Evolutionary conservation across 2,329 filamentous ascomycete genomes (phyloP), one percentile per base, ranked within the genome.

Genomic region (Eutypella sp.): DNA sequence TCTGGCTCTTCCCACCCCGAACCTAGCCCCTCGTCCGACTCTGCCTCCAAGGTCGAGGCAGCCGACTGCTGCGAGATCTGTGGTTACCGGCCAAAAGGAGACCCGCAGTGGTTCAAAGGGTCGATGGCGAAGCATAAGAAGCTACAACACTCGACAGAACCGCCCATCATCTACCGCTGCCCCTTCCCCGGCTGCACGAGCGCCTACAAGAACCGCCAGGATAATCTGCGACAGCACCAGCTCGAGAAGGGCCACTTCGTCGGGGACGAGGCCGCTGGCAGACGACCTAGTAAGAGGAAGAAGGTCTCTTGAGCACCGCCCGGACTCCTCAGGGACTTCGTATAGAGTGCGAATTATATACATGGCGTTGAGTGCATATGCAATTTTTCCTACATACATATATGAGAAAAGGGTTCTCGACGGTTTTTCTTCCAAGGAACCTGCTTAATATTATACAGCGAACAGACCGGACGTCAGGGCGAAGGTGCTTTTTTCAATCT

Each of bases 91-190:
- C 77, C 77, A 1, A 76, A 74, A 50, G 77, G 77, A 4, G 69
- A 77, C 41, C 75, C 76, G n/a, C 69, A 73, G 47, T 80, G 77
- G 77, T 80, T 79, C 56, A 72, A 71, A 38, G 76, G 76, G 5
- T 78, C 74, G 57, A 78, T 81, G 76, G 70, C 75, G 41, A 81
- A 79, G 59, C 77, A 81, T 57, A 77, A 68, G 64, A 77, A 74
- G 57, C 63, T 74, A 47, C 72, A 77, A 59, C 77, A 81, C 60
- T 71, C 73, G 41, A 63, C 63, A 11, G 67, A 64, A 3, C 73
- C 73, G 29, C 72, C 74, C 7, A 66, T 67, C 48, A 76, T 79
- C 38, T 81, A 75, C 60, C 67, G 67, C 48, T 81, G 77, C 50
- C 68, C 70, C 3, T 80, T 59, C 41, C 76, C 75, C 2, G 75